phyloP scores from a whole-genome alignment of 2,329 filamentous ascomycete genomes.

The Gaeumannomyces sp. region DNA sequence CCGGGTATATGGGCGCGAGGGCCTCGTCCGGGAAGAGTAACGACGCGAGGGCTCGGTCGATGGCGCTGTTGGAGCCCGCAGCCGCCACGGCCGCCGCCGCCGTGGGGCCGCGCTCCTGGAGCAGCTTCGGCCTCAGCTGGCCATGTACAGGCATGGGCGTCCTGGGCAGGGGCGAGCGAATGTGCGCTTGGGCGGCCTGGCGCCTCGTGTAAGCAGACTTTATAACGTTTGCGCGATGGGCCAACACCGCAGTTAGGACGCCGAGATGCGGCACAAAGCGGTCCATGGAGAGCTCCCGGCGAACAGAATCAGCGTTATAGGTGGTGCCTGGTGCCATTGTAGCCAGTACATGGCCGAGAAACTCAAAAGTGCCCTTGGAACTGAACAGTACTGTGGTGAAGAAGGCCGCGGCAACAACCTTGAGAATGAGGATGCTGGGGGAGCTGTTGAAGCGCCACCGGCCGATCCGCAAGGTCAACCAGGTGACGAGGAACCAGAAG shows the following conservation, averaged over 20 bases:
- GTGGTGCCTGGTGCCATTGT: background rate
- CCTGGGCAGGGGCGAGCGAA: slow-evolving; percentile 2
- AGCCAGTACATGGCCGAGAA: slow-evolving; percentile 7
- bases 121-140: background rate
- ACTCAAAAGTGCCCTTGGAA: slow-evolving; percentile 2
- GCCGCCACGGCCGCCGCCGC: background rate
- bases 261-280: slow-evolving; percentile 14
- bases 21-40: slow-evolving; percentile 17
- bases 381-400: slow-evolving; percentile 11
- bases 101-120: background rate
- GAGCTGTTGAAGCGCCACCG: slow-evolving; percentile 34
- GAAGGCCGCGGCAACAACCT: background rate
- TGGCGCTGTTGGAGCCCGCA: background rate
- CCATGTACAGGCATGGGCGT: background rate
- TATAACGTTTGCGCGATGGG: slow-evolving; percentile 8
- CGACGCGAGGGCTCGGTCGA: slow-evolving; percentile 12
- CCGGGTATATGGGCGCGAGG: slow-evolving; percentile 35
- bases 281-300: slow-evolving; percentile 8
- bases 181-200: background rate
- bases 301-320: slow-evolving; percentile 5
- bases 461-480: slow-evolving; percentile 39
- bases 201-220: slow-evolving; percentile 2
- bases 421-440: slow-evolving; percentile 17
- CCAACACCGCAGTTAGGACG: slow-evolving; percentile 11
- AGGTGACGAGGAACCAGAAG: slow-evolving; percentile 58